Evolutionary conservation across 352 stramenopile genomes (phyloP), one percentile per base, ranked within the genome.

Genomic region (Phytophthora citricola): DNA sequence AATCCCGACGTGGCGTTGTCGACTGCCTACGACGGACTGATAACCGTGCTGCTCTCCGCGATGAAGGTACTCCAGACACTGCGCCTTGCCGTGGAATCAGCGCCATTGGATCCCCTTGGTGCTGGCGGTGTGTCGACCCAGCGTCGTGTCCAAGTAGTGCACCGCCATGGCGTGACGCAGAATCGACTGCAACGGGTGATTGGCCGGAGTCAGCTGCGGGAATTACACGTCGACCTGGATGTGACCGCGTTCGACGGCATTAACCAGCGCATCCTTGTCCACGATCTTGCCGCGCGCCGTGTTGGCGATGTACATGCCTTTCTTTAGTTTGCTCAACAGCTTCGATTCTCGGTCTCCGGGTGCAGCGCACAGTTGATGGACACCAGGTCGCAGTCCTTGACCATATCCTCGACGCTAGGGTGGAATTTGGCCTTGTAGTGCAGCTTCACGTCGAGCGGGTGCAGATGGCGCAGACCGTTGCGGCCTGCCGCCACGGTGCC

Each of bases 211-310:
- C 8, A 87, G 87, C 71, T 97, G 87, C 9, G 89, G 89, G 64
- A 81, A 79, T 32, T 85, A 93, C 14, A 92, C 89, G 69, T 97
- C 89, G 1, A 53, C 68, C 31, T 71, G 67, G 52, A 82, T 78
- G 56, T 78, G 58, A 15, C 67, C 61, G 24, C 53, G 65, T 58
- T 74, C 45, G 8, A 84, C 51, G 6, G 73, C 69, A 36, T 69
- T 45, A 9, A 73, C 57, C 17, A 84, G 59, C n/a, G 75, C 73
- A 24, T 84, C 70, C 56, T 83, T 84, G 62, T 95, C 80, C 15
- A 97, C 77, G 63, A 97, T 83, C 63, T 88, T 87, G 58, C 89
- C 89, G 29, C 89, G 75, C 27, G 84, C 76, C 47, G 91, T 93
- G 70, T 96, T 96, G 44, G 95, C 82, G 22, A 96, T 71, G 60